Conservation (phyloP, 2,329 filamentous ascomycete genomes). For the Colletotrichum godetiae region DNA sequence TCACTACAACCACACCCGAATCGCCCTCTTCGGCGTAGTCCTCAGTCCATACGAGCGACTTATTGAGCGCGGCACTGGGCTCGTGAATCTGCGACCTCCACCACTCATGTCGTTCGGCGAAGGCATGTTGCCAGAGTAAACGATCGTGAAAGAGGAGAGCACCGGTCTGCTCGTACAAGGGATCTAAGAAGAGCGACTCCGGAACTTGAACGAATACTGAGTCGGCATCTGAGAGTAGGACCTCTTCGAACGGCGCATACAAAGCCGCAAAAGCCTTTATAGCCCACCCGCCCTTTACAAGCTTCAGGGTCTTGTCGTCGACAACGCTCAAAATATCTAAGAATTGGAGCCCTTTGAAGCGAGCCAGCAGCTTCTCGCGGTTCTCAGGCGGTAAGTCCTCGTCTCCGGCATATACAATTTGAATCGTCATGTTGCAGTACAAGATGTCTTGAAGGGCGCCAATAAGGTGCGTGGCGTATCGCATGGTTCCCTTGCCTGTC, state of each 20-base stretch:
- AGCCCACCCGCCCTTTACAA: slow-evolving; percentile 49
- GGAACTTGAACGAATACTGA: slow-evolving; percentile 52
- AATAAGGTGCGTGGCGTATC: slow-evolving; percentile 49
- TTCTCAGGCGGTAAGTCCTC: slow-evolving; percentile 41
- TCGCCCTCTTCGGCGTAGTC: slow-evolving; percentile 56
- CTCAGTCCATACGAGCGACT: slow-evolving; percentile 51
- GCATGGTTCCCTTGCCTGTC: slow-evolving; percentile 43
- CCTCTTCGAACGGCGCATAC: slow-evolving; percentile 47
- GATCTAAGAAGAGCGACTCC: slow-evolving; percentile 44
- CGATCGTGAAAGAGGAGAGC: slow-evolving; percentile 54
- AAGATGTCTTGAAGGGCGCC: slow-evolving; percentile 44
- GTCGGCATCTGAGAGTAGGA: slow-evolving; percentile 52
- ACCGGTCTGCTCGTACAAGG: slow-evolving; percentile 45
- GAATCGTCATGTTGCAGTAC: slow-evolving; percentile 45
- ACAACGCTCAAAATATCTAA: slow-evolving; percentile 47
- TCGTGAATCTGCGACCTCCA: slow-evolving; percentile 50
- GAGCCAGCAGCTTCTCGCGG: slow-evolving; percentile 38
- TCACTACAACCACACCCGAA: slow-evolving; percentile 52
- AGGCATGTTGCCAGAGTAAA: slow-evolving; percentile 49
- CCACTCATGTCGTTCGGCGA: slow-evolving; percentile 49
- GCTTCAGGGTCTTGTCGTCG: slow-evolving; percentile 43
- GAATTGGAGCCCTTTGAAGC: slow-evolving; percentile 43
- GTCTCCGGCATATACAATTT: slow-evolving; percentile 50
- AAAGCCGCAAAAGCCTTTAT: slow-evolving; percentile 54
- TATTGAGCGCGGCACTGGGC: slow-evolving; percentile 45